A percentile compares a stretch with the other conserved stretches of the same genome.
Conservation (phyloP, 140 eudicot genomes). For the Artemisia princeps region DNA sequence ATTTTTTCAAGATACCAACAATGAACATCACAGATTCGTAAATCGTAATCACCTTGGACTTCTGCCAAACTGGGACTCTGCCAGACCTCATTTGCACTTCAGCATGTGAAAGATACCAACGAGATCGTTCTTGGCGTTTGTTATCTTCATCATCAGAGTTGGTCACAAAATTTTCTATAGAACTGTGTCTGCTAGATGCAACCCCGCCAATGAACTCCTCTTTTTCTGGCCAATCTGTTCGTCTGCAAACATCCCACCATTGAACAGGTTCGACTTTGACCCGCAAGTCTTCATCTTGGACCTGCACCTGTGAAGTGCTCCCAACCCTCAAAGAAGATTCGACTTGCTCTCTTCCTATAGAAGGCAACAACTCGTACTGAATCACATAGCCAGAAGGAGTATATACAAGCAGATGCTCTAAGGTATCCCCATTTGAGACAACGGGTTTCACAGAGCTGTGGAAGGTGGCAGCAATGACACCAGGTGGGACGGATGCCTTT, state of each 20-base stretch:
- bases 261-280: slow-evolving; percentile 72
- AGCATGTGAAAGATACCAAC: slow-evolving; percentile 80
- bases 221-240: slow-evolving; percentile 86
- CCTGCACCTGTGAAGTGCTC: slow-evolving; percentile 38
- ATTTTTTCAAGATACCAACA: background rate
- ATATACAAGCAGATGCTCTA: slow-evolving; percentile 75
- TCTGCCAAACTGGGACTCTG: slow-evolving; percentile 81
- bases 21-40: slow-evolving; percentile 5
- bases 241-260: slow-evolving; percentile 96
- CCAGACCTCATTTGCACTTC: slow-evolving; percentile 83
- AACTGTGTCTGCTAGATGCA: slow-evolving; percentile 28
- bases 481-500: slow-evolving; percentile 57
- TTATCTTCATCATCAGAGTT: slow-evolving; percentile 45
- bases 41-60: slow-evolving; percentile 50
- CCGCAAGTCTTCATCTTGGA: slow-evolving; percentile 70
- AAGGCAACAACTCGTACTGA: slow-evolving; percentile 75
- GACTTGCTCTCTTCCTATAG: slow-evolving; percentile 50
- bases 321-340: slow-evolving; percentile 42
- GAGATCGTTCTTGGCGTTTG: slow-evolving; percentile 50
- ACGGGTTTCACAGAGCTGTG: slow-evolving; percentile 46
- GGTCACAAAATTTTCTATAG: slow-evolving; percentile 25
- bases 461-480: slow-evolving; percentile 75
- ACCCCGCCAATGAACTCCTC: slow-evolving; percentile 52
- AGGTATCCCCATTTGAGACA: slow-evolving; percentile 26
- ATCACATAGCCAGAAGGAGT: slow-evolving; percentile 76